Evolutionary conservation across 2,329 filamentous ascomycete genomes (phyloP).

Genomic region (Colletotrichum nymphaeae): DNA sequence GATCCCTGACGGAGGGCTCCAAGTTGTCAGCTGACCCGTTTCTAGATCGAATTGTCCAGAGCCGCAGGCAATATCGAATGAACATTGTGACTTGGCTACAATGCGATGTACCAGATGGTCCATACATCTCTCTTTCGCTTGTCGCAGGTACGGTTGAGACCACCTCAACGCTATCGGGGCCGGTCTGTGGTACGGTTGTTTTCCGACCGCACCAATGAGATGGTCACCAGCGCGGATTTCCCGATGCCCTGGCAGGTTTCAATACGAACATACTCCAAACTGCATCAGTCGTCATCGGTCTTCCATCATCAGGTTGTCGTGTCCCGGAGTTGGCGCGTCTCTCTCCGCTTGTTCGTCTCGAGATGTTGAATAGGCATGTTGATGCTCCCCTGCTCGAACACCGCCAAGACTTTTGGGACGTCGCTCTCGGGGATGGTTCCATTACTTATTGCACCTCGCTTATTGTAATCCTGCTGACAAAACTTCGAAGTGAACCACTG

Average conservation of each 20-base stretch:
- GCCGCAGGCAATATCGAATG: background rate
- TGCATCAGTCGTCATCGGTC: background rate
- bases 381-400: constrained; percentile 10
- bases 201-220: background rate
- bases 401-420: constrained; percentile 1
- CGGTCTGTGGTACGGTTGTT: background rate
- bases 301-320: background rate
- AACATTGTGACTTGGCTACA: background rate
- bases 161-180: background rate
- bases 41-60: background rate
- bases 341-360: background rate
- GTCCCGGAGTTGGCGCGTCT: background rate
- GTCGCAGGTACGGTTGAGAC: background rate
- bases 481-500: background rate
- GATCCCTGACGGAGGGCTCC: background rate
- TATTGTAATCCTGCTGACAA: background rate
- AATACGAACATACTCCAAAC: background rate
- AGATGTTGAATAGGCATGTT: background rate
- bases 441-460: background rate
- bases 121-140: background rate
- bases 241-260: background rate
- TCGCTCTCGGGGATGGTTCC: background rate
- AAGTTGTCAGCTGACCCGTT: background rate
- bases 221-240: background rate
- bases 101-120: background rate